Evolutionary conservation across 805 yeast genomes (phyloP).

Genomic region (Clavispora santaluciae): DNA sequence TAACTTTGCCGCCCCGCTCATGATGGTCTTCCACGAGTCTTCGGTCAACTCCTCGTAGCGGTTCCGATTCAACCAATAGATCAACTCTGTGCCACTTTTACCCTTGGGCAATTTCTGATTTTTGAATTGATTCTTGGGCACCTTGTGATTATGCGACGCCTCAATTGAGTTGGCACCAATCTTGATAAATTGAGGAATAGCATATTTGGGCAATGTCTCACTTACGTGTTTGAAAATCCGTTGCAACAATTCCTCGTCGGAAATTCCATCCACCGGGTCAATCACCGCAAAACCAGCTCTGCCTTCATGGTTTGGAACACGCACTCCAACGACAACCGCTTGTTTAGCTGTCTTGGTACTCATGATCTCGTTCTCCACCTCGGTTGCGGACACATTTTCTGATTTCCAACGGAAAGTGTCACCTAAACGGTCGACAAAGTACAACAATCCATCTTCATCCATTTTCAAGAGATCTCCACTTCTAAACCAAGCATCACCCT

Average conservation of each 20-base stretch:
- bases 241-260: constrained; percentile 18
- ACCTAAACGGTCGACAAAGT: constrained; percentile 88
- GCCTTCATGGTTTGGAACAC: constrained; percentile 86
- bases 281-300: constrained; percentile 88
- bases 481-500: constrained; percentile 90
- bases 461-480: constrained; percentile 76
- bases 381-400: constrained; percentile 90
- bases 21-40: constrained; percentile 48
- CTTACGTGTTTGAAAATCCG: constrained; percentile 25
- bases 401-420: constrained; percentile 97
- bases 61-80: constrained; percentile 64
- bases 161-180: constrained; percentile 52
- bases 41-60: constrained; percentile 55
- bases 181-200: constrained; percentile 78
- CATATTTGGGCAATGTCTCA: constrained; percentile 68
- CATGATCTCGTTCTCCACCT: constrained; percentile 76
- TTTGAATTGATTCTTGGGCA: constrained; percentile 64
- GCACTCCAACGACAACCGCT: constrained; percentile 82
- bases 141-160: constrained; percentile 77
- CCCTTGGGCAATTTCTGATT: constrained; percentile 70
- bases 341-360: constrained; percentile 47
- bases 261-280: constrained; percentile 42
- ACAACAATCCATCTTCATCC: constrained; percentile 65
- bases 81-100: constrained; percentile 48
- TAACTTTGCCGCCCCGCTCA: constrained; percentile 37